These are phyloP conservation scores for Collybia sordida DNA, from an alignment of 768 basidiomycete species.

Conservation along the genomic window DNA sequence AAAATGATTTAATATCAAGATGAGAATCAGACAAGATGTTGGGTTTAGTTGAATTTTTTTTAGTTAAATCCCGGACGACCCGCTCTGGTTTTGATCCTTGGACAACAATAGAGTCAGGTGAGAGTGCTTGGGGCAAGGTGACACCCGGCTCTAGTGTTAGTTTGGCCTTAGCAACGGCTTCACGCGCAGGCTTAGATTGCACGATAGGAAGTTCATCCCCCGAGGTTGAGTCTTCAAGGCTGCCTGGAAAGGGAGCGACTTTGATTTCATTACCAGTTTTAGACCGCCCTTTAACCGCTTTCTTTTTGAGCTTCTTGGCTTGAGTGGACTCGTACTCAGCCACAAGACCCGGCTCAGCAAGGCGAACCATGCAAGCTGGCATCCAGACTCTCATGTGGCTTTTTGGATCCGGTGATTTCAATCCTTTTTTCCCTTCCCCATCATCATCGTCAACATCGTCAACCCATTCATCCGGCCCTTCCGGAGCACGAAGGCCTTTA, in stretches of 20 bases:
- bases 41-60: slow-evolving; percentile 6
- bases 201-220: slow-evolving; percentile 4
- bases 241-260: neutral
- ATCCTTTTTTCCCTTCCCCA: slow-evolving; percentile 31
- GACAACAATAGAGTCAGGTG: neutral
- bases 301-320: slow-evolving; percentile 49
- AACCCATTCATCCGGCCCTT: slow-evolving; percentile 49
- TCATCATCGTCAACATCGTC: slow-evolving; percentile 45
- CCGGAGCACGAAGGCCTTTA: slow-evolving; percentile 52
- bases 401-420: slow-evolving; percentile 48
- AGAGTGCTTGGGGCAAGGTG: neutral
- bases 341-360: slow-evolving; percentile 67
- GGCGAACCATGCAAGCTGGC: slow-evolving; percentile 73
- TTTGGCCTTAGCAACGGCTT: slow-evolving; percentile 2
- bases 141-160: neutral
- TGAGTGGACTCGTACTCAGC: slow-evolving; percentile 54
- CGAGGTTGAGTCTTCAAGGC: slow-evolving; percentile 5
- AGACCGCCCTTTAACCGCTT: slow-evolving; percentile 39
- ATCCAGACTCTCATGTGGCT: slow-evolving; percentile 73
- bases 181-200: slow-evolving; percentile 11
- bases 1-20: slow-evolving; percentile 5
- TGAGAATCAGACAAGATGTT: neutral
- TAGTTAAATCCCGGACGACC: slow-evolving; percentile 18
- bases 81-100: neutral
- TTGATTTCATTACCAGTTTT: slow-evolving; percentile 17